Evolutionary conservation across 208 protist genomes (phyloP).

Genomic region (Porcisia hertigi): DNA sequence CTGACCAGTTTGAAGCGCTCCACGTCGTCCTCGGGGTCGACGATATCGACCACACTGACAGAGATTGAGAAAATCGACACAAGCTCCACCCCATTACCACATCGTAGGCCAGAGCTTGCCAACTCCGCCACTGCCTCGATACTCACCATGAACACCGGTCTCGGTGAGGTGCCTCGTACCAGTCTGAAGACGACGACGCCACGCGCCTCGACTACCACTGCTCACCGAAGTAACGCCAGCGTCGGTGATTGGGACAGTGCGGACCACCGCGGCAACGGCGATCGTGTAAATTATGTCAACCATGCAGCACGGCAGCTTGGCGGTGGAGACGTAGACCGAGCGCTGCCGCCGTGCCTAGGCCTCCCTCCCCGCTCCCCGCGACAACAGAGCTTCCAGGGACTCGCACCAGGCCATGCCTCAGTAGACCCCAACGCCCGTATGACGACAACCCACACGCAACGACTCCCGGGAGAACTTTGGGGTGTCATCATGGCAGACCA

Average conservation of each 20-base stretch:
- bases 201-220: neutral
- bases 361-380: slow-evolving; percentile 31
- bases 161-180: slow-evolving; percentile 8
- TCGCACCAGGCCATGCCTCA: neutral
- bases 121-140: neutral
- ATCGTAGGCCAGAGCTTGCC: neutral
- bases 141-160: neutral
- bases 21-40: neutral
- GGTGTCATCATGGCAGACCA: slow-evolving; percentile 18
- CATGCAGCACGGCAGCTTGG: neutral
- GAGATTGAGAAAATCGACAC: neutral
- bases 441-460: slow-evolving; percentile 33
- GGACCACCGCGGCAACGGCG: neutral
- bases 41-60: neutral
- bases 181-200: slow-evolving; percentile 18
- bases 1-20: neutral
- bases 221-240: too few relatives aligned
- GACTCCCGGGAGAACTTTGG: slow-evolving; percentile 46
- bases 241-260: neutral
- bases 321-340: neutral
- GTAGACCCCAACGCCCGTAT: slow-evolving; percentile 20
- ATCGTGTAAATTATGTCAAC: neutral
- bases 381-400: slow-evolving; percentile 1
- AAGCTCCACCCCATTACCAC: neutral
- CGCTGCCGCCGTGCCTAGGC: slow-evolving; percentile 5